Conservation (phyloP, 2,329 filamentous ascomycete genomes). For the Myriangium duriaei region DNA sequence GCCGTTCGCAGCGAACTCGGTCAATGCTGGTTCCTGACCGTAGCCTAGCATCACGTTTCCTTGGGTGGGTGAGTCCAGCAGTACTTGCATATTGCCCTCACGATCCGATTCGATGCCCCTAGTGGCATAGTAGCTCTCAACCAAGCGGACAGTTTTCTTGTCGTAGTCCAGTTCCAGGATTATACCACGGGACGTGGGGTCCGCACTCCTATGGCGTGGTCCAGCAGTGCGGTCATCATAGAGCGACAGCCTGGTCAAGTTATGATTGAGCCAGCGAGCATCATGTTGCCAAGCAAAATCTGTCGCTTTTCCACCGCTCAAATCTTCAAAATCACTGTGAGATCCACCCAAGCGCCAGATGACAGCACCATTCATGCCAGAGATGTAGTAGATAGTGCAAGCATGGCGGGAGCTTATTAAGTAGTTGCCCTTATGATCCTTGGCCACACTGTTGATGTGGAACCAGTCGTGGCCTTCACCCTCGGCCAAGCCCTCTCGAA, state of each 20-base stretch:
- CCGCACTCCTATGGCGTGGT: background rate
- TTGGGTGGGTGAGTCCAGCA: conserved; percentile 26
- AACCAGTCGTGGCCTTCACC: conserved; percentile 36
- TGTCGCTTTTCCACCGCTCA: conserved; percentile 9
- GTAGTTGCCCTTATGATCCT: conserved; percentile 36
- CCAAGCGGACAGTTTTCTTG: conserved; percentile 8
- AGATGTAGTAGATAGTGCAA: conserved; percentile 33
- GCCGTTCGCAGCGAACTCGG: conserved; percentile 33
- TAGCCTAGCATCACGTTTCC: conserved; percentile 44
- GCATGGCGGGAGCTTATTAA: conserved; percentile 38
- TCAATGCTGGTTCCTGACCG: conserved; percentile 30
- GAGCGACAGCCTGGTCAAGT: conserved; percentile 12
- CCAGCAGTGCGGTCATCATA: conserved; percentile 13
- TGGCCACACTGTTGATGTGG: conserved; percentile 42
- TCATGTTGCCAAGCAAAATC: conserved; percentile 36
- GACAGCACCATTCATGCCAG: conserved; percentile 31
- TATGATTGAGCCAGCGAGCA: conserved; percentile 18
- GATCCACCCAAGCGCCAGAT: conserved; percentile 33
- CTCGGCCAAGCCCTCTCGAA: conserved; percentile 23
- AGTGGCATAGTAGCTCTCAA: background rate
- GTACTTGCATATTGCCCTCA: conserved; percentile 39
- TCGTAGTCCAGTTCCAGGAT: conserved; percentile 11
- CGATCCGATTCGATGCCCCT: conserved; percentile 1
- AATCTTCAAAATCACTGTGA: conserved; percentile 10
- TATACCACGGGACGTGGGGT: background rate